phyloP scores from a whole-genome alignment of 306 rosid genomes.

The Begonia fuchsioides region DNA sequence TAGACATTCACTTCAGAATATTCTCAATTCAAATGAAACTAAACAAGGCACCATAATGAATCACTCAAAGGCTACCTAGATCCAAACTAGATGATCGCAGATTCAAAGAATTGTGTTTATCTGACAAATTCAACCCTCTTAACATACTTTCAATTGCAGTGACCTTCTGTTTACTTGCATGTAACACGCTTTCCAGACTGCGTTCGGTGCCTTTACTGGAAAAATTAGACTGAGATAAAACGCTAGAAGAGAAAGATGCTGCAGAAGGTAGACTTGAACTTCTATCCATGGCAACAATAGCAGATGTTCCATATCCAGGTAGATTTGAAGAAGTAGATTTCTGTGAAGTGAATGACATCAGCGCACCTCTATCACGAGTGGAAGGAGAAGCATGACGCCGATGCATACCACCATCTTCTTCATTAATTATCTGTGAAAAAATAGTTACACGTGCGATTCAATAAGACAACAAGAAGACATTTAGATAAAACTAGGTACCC shows the following conservation, averaged over 20 bases:
- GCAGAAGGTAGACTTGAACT: conserved; percentile 78
- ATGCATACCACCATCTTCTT: conserved; percentile 97
- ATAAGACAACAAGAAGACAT: conserved; percentile 14
- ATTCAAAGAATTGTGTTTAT: conserved; percentile 50
- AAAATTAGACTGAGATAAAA: conserved; percentile 63
- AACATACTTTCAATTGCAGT: conserved; percentile 98
- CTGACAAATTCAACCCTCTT: conserved; percentile 85
- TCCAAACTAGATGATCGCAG: conserved; percentile 87
- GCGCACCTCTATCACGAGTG: conserved; percentile 73
- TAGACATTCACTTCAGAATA: conserved; percentile 22
- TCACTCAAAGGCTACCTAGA: conserved; percentile 65
- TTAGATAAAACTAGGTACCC: conserved; percentile 37
- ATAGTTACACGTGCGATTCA: conserved; percentile 7
- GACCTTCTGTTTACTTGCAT: conserved; percentile 97
- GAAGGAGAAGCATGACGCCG: conserved; percentile 88
- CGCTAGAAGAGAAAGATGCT: conserved; percentile 60
- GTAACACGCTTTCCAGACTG: conserved; percentile 87
- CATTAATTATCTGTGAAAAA: conserved; percentile 67
- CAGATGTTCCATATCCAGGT: conserved; percentile 97
- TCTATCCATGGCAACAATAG: conserved; percentile 98
- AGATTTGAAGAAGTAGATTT: conserved; percentile 55
- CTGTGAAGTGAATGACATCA: conserved; percentile 37
- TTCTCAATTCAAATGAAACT: background rate
- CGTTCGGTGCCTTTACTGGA: conserved; percentile 65
- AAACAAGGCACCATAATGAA: conserved; percentile 9